Evolutionary conservation across 2,329 filamentous ascomycete species (phyloP).

Genomic region (Lachnellula subtilissima): DNA sequence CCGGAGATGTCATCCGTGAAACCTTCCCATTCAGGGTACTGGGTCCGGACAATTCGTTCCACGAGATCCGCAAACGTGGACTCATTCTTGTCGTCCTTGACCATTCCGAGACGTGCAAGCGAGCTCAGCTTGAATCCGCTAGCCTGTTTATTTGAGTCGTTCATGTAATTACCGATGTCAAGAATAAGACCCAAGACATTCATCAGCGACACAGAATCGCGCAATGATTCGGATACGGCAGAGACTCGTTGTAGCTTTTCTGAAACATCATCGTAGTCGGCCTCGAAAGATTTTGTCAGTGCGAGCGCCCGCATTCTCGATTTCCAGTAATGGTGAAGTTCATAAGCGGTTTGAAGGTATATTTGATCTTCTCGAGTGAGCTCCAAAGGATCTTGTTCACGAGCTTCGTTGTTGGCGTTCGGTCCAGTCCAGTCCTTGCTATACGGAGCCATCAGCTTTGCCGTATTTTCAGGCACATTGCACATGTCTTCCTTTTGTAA

Average conservation of each 20-base stretch:
- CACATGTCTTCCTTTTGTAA: conserved; percentile 88
- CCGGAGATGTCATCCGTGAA: conserved; percentile 81
- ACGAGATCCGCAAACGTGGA: conserved; percentile 93
- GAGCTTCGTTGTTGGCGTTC: conserved; percentile 68
- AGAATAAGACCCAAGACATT: conserved; percentile 93
- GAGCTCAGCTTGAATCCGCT: conserved; percentile 97
- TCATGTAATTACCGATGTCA: conserved; percentile 99
- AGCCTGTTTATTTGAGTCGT: conserved; percentile 97
- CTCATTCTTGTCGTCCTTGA: conserved; percentile 99
- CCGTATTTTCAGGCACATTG: conserved; percentile 83
- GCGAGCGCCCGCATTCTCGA: conserved; percentile 88
- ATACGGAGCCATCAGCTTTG: conserved; percentile 90
- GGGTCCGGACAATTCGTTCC: conserved; percentile 91
- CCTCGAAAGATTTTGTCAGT: conserved; percentile 76
- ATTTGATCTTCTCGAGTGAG: conserved; percentile 94
- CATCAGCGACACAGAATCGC: conserved; percentile 90
- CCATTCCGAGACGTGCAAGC: conserved; percentile 87
- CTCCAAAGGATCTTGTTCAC: conserved; percentile 82
- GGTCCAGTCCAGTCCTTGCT: conserved; percentile 94
- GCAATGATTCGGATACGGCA: conserved; percentile 77
- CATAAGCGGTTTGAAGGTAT: conserved; percentile 86
- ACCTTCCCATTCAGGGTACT: conserved; percentile 92
- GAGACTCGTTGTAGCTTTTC: conserved; percentile 83
- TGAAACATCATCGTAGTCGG: conserved; percentile 88
- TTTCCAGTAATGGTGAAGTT: conserved; percentile 98